phyloP scores from a whole-genome alignment of 2,329 filamentous ascomycete species.

The Monosporascus cannonballus region DNA sequence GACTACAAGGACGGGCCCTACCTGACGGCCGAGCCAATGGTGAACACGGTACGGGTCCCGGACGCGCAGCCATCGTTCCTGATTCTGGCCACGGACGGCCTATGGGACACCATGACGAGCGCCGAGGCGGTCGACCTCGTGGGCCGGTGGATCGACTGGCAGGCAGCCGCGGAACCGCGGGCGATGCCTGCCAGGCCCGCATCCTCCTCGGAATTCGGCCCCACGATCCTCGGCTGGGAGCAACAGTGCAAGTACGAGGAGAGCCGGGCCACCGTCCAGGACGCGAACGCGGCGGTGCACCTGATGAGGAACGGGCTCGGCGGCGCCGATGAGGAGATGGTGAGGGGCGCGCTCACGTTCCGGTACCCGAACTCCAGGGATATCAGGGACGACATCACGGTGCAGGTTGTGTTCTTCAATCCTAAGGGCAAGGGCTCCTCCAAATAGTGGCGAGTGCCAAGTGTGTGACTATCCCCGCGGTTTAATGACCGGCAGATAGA shows the following conservation, averaged over 20 bases:
- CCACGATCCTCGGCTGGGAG: slow-evolving; percentile 18
- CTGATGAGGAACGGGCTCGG: slow-evolving; percentile 76
- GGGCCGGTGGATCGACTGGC: slow-evolving; percentile 42
- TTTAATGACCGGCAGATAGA: too few species aligned
- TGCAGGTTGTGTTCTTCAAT: slow-evolving; percentile 77
- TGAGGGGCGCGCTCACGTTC: slow-evolving; percentile 66
- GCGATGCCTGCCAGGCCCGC: not conserved
- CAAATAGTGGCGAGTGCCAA: too few species aligned
- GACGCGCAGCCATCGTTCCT: slow-evolving; percentile 47
- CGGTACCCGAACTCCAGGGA: slow-evolving; percentile 62
- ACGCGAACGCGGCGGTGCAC: slow-evolving; percentile 77
- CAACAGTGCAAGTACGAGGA: slow-evolving; percentile 29
- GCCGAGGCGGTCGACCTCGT: slow-evolving; percentile 54
- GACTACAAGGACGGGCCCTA: slow-evolving; percentile 54
- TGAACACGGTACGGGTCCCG: slow-evolving; percentile 50
- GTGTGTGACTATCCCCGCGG: too few species aligned
- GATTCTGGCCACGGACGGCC: slow-evolving; percentile 60
- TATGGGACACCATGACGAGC: slow-evolving; percentile 57
- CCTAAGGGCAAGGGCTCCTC: too few species aligned
- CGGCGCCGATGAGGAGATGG: slow-evolving; percentile 66
- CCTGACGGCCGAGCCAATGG: slow-evolving; percentile 59
- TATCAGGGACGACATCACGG: slow-evolving; percentile 69
- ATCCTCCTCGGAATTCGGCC: slow-evolving; percentile 11
- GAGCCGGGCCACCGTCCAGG: slow-evolving; percentile 66
- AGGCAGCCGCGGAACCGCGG: slow-evolving; percentile 15